Base-by-base conservation (phyloP, 2,329 filamentous ascomycete species). In the Penicillium sp. region DNA sequence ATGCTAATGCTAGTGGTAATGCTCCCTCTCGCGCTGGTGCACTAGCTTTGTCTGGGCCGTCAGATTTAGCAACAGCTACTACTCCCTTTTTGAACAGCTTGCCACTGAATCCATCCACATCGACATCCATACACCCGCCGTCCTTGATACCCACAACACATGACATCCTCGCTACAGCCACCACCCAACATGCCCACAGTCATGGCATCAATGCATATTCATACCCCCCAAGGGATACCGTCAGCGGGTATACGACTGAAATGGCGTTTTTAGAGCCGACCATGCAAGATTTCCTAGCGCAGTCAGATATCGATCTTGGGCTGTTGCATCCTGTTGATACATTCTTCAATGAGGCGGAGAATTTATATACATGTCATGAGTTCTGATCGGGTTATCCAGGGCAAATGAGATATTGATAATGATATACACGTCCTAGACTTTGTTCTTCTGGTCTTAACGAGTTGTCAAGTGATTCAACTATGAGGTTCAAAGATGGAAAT, bases 251-350 rank as follows among this genome's bases (percentile, higher is more conserved):
- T 50, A 73, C 71, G 35, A 73, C 71, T 0, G 70, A 69, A 40
- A 73, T 74, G 70, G 65, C 72, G 9, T 73, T 74, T 45, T 56
- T 73, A 38, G 70, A 74, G 47, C 72, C 72, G 22, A 74, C 71
- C 8, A 72, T 74, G 71, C 71, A 74, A 53, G 69, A 73, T 44
- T 74, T 74, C 17, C 59, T 74, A 1, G 70, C 72, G 17, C 71
- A 74, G 59, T 72, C 71, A 5, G 70, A 74, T 61, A 65, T 74
- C 17, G 71, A 73, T 55, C 44, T 73, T 33, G 69, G 70, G 2
- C 54, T 71, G 48, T 52, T 72, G 53, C 68, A 73, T 55, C 69
- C 71, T 8, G 68, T 73, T 35, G 71, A 73, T 61, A 67, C 67
- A 4, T 72, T 70, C 50, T 63, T 73, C 53, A 69, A 63, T 43